Conservation (phyloP, 441 rosid genomes). For the Pelargonium australe region DNA sequence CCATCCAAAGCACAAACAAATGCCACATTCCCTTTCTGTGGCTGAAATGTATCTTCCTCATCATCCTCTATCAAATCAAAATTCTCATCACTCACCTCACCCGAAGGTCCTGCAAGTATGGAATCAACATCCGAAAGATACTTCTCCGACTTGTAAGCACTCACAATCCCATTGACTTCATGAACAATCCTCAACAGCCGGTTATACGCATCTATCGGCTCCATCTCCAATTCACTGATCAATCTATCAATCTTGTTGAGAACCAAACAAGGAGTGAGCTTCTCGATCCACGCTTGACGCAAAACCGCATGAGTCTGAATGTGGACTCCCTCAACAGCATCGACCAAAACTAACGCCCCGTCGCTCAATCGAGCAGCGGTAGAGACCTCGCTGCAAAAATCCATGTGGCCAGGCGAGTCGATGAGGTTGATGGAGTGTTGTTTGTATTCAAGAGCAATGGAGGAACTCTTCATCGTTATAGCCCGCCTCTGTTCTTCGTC, state of each 20-base stretch:
- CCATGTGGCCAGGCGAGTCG: conserved; percentile 98
- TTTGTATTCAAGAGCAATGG: conserved; percentile 54
- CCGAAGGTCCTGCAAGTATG: conserved; percentile 47
- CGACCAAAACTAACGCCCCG: conserved; percentile 85
- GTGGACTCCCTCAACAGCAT: conserved; percentile 93
- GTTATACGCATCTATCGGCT: conserved; percentile 75
- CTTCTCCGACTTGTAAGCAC: conserved; percentile 76
- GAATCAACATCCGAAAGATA: conserved; percentile 93
- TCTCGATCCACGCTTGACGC: conserved; percentile 90
- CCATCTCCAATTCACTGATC: conserved; percentile 77
- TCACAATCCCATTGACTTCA: conserved; percentile 84
- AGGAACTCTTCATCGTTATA: conserved; percentile 93
- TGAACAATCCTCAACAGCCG: conserved; percentile 81
- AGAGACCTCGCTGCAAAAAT: conserved; percentile 89
- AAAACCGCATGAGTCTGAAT: conserved; percentile 89
- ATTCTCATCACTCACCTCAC: conserved; percentile 49
- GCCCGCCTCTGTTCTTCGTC: conserved; percentile 97
- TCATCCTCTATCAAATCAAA: conserved; percentile 75
- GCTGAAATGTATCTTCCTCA: conserved; percentile 92
- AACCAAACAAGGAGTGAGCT: conserved; percentile 83
- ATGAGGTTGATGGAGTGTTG: conserved; percentile 65
- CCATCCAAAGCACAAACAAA: conserved; percentile 90
- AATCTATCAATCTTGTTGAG: conserved; percentile 91
- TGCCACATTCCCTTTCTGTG: conserved; percentile 85
- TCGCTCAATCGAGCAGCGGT: conserved; percentile 91